phyloP scores from a whole-genome alignment of 192 early-diverging fungal species.

The Polychytrium aggregatum region DNA sequence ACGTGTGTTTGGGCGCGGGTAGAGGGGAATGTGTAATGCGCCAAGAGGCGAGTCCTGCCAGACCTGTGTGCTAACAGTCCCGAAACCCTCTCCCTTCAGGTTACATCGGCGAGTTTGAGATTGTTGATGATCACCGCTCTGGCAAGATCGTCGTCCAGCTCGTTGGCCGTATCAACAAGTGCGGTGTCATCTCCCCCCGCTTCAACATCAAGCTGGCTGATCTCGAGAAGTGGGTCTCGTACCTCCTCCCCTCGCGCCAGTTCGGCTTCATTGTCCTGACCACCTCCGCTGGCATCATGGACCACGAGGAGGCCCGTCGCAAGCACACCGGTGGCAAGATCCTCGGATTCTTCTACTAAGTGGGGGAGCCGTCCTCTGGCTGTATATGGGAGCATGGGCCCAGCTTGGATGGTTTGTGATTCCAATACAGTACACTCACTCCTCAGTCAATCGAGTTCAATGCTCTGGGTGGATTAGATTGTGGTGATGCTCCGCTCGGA shows the following conservation, averaged over 20 bases:
- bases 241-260: constrained; percentile 97
- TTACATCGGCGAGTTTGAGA: constrained; percentile 99
- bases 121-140: constrained; percentile 94
- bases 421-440: too few species aligned
- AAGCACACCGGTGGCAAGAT: constrained; percentile 97
- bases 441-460: too few species aligned
- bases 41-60: too few species aligned
- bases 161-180: constrained; percentile 98
- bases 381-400: too few species aligned
- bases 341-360: constrained; percentile 90
- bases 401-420: too few species aligned
- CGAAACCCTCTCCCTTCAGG: too few species aligned
- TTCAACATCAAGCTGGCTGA: constrained; percentile 93
- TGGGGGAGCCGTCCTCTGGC: too few species aligned
- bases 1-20: too few species aligned
- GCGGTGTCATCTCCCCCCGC: constrained; percentile 97
- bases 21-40: too few species aligned
- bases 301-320: constrained; percentile 96
- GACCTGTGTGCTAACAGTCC: too few species aligned
- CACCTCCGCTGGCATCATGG: constrained; percentile 82
- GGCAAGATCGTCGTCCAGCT: constrained; percentile 98
- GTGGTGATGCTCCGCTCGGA: too few species aligned
- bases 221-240: constrained; percentile 93
- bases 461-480: too few species aligned
- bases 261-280: constrained; percentile 81